Evolutionary conservation across 805 yeast species (phyloP), one percentile per base, ranked within the genome.

Genomic region (Starmerella potacharoeniae): DNA sequence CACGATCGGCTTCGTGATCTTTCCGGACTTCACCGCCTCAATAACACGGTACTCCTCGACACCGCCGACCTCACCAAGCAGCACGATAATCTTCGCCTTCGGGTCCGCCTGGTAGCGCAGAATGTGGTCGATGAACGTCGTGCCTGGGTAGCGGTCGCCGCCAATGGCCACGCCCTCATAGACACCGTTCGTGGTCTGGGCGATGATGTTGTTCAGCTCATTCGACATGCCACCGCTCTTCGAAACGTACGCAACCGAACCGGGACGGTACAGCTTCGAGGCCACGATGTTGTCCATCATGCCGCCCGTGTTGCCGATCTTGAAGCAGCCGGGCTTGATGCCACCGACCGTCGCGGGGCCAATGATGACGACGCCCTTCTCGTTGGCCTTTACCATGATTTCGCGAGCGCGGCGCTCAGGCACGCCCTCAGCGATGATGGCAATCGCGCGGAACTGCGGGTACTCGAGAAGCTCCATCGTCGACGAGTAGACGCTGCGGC

Each of bases 91-190:
- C 73, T 80, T 82, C 67, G 83, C 80, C 68, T 76, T 80, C 57
- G 80, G 79, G 68, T 80, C 85, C 57, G 73, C 74, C 73, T 81
- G 75, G 76, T 75, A 80, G 64, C 83, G 78, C 58, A 81, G 73
- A 67, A 80, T 77, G 66, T 82, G 85, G 70, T 80, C 85, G 59
- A 81, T 80, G 71, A 80, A 80, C 65, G 83, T 79, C 62, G 85
- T 81, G 64, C 84, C 84, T 58, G 85, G 85, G 76, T 81, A 80
- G 61, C 85, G 79, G 73, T 80, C 85, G 69, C 85, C 85, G 60
- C 85, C 85, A 75, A 80, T 80, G 64, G 85, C 85, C 60, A 80
- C 76, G 62, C 83, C 85, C 69, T 73, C 77, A 63, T 73, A 74
- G 22, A 73, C 77, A 61, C 77, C 77, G 59, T 73, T 71, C 56